Evolutionary conservation across 371 early-diverging fungal genomes (phyloP).

Genomic region (Circinella minor): DNA sequence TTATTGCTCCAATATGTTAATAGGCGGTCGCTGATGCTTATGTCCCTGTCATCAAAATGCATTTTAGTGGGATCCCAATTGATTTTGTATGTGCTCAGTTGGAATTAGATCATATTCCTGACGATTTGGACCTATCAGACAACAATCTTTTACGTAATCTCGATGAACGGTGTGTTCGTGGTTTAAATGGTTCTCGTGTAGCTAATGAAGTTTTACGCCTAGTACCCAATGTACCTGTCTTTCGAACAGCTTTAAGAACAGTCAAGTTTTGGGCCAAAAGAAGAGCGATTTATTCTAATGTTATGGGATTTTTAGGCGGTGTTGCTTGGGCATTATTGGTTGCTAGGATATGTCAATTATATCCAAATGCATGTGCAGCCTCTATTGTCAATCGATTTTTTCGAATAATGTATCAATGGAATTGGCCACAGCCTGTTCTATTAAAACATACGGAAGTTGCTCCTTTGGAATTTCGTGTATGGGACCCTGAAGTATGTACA

Average conservation of each 20-base stretch:
- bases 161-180: conserved; percentile 93
- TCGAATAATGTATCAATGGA: conserved; percentile 88
- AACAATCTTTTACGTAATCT: conserved; percentile 88
- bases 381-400: conserved; percentile 93
- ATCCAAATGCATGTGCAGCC: conserved; percentile 93
- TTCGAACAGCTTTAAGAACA: conserved; percentile 92
- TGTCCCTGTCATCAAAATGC: conserved; percentile 98
- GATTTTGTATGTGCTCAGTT: conserved; percentile 97
- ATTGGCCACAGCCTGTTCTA: conserved; percentile 98
- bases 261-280: conserved; percentile 99
- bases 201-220: conserved; percentile 97
- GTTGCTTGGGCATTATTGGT: conserved; percentile 99
- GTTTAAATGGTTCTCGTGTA: conserved; percentile 97
- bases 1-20: no score
- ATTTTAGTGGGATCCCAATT: conserved; percentile 91
- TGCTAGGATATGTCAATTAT: conserved; percentile 97
- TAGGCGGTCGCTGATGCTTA: conserved; percentile 90
- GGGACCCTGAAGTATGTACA: conserved; percentile 70
- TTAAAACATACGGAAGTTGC: conserved; percentile 93
- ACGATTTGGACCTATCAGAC: conserved; percentile 88
- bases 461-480: conserved; percentile 90
- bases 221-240: conserved; percentile 92
- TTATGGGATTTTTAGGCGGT: conserved; percentile 99
- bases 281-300: conserved; percentile 94
- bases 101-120: conserved; percentile 77